Percentiles rank a stretch among this genome's conserved stretches.
Evolutionary conservation across 2,329 filamentous ascomycete genomes (phyloP).

Genomic region (Truncatella angustata): DNA sequence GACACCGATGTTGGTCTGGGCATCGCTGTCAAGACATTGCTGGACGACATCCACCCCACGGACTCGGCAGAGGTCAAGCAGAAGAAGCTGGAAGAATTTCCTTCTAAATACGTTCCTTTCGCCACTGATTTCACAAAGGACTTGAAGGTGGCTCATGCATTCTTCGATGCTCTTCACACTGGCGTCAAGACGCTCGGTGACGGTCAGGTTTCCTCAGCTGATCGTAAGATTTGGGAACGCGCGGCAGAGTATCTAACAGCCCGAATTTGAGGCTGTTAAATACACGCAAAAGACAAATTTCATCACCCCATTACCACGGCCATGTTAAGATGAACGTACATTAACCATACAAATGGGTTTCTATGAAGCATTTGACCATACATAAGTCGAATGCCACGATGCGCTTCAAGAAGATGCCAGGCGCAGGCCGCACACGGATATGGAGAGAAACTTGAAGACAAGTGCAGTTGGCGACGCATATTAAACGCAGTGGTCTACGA

Average conservation of each 20-base stretch:
- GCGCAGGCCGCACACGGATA: no score
- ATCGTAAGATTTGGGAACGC: conserved; percentile 53
- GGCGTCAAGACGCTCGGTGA: conserved; percentile 54
- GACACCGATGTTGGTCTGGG: conserved; percentile 75
- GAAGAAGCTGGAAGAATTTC: conserved; percentile 48
- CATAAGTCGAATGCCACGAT: no score
- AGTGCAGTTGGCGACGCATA: no score
- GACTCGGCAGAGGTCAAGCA: conserved; percentile 49
- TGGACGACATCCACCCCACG: conserved; percentile 66
- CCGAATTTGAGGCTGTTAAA: conserved; percentile 21
- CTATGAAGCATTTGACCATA: no score
- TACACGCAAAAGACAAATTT: no score
- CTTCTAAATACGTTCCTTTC: conserved; percentile 54
- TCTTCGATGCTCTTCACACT: conserved; percentile 56
- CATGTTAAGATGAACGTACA: not conserved
- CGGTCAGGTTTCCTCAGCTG: conserved; percentile 43
- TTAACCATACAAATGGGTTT: no score
- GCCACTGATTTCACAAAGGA: conserved; percentile 60
- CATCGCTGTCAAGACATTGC: conserved; percentile 76
- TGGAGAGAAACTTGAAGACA: no score
- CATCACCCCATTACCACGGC: no score
- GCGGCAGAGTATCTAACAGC: conserved; percentile 52
- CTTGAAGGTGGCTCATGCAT: conserved; percentile 54
- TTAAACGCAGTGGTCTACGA: no score
- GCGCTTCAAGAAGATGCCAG: no score